phyloP scores from a whole-genome alignment of 108 stramenopile species.

The Nitzschia inconspicua region DNA sequence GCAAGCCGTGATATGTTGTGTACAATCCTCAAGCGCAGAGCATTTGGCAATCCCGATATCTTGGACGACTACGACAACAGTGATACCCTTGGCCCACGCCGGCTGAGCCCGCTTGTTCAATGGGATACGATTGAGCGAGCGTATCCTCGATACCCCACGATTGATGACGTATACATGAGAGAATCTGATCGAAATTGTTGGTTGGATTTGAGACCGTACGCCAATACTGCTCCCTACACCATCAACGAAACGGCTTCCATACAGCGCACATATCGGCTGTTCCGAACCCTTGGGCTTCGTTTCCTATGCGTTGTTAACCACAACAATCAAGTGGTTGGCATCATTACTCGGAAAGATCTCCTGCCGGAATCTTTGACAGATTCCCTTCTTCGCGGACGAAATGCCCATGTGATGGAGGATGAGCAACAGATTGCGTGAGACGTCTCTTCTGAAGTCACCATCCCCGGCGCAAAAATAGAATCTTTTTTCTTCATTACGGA shows the following conservation, averaged over 20 bases:
- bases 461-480: too few relatives aligned
- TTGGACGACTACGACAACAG: slow-evolving; percentile 64
- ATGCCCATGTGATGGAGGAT: slow-evolving; percentile 60
- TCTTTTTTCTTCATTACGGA: too few relatives aligned
- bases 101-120: slow-evolving; percentile 85
- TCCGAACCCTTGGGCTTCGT: slow-evolving; percentile 94
- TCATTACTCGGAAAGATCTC: slow-evolving; percentile 84
- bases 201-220: slow-evolving; percentile 96
- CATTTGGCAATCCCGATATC: slow-evolving; percentile 81
- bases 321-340: slow-evolving; percentile 89
- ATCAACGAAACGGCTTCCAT: slow-evolving; percentile 92
- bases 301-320: slow-evolving; percentile 92
- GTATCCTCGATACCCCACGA: slow-evolving; percentile 91
- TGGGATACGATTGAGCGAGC: slow-evolving; percentile 94
- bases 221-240: slow-evolving; percentile 94
- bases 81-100: slow-evolving; percentile 57
- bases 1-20: slow-evolving; percentile 84
- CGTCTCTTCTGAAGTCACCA: too few relatives aligned
- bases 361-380: slow-evolving; percentile 74
- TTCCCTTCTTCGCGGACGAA: slow-evolving; percentile 76
- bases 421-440: slow-evolving; percentile 1
- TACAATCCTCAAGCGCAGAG: slow-evolving; percentile 83
- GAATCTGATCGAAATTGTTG: slow-evolving; percentile 82
- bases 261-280: slow-evolving; percentile 91
- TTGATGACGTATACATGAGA: slow-evolving; percentile 77